Evolutionary conservation across 805 yeast genomes (phyloP), one percentile per base, ranked within the genome.

Genomic region (Maudiozyma bulderi): DNA sequence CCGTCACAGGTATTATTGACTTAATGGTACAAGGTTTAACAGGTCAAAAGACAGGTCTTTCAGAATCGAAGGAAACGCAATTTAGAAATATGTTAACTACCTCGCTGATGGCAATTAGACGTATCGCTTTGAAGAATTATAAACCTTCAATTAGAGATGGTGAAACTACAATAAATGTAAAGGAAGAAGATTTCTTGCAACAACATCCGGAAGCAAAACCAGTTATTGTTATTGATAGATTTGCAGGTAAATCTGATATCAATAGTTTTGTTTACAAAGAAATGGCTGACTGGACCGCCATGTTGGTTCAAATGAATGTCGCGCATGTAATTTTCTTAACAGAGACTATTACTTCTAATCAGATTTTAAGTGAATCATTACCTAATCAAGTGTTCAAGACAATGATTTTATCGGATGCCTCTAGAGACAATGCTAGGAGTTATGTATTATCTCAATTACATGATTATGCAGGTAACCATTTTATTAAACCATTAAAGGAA

Each of bases 321-420:
- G 98, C 98, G 0, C 96, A 89, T 68, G 98, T 93, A 6, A 77
- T 93, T 1, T 82, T 86, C 60, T 74, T 91, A 43, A 87, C 97
- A 0, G 86, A 85, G 57, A 96, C 91, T 56, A 81, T 86, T 32
- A 86, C 95, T 2, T 79, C 86, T 43, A 71, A 82, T 44, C 86
- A 81, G 62, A 69, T 77, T 9, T 72, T 93, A 51, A 70, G 84
- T 0, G 80, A 78, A 7, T 78, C 95, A 0, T 71, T 93, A 40
- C 97, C 99, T 8, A 85, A 84, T 50, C 90, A 87, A 56, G 93
- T 91, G 3, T 85, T 90, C 70, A 86, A 86, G 61, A 75, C 79
- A 7, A 72, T 87, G 33, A 69, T 80, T 0, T 70, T 93, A 35
- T 81, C 88, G 1, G 98, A 93, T 72, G 97, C 98, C 0, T 78